phyloP scores from a whole-genome alignment of 768 basidiomycete genomes.

The Leccinum obscurum region DNA sequence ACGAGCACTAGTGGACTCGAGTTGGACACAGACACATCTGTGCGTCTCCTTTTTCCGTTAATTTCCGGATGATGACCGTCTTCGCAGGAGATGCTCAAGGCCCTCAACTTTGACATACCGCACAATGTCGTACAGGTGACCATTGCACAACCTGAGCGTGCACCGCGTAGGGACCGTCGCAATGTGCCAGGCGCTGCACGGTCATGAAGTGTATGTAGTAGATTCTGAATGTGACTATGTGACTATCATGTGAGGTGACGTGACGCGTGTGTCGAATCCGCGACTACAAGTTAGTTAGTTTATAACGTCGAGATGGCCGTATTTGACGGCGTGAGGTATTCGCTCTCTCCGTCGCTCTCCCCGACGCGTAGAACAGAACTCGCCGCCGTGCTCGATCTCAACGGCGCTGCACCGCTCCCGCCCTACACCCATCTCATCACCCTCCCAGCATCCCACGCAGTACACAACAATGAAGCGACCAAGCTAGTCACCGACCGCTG shows the following conservation, averaged over 20 bases:
- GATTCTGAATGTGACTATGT: background rate
- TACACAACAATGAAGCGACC: constrained; percentile 37
- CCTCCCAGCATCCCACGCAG: constrained; percentile 52
- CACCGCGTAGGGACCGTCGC: constrained; percentile 71
- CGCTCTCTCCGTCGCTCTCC: constrained; percentile 50
- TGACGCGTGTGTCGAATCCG: background rate
- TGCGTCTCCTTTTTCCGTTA: constrained; percentile 35
- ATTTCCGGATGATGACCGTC: background rate
- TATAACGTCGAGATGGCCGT: constrained; percentile 25
- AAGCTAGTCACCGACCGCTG: constrained; percentile 52
- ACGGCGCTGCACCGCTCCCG: constrained; percentile 50
- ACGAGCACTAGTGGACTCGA: constrained; percentile 71
- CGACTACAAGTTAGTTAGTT: too few relatives aligned
- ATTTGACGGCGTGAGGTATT: constrained; percentile 47
- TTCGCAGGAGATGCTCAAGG: constrained; percentile 76
- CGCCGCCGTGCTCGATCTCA: constrained; percentile 45
- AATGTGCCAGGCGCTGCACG: constrained; percentile 81
- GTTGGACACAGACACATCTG: constrained; percentile 94
- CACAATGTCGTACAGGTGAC: constrained; percentile 70
- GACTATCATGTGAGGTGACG: background rate
- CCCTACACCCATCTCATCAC: constrained; percentile 54
- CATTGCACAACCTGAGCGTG: constrained; percentile 66
- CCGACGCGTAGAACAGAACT: constrained; percentile 44
- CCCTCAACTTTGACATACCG: constrained; percentile 93
- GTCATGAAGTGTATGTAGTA: constrained; percentile 22